phyloP scores from a whole-genome alignment of 106 monocot genomes.

The Platanthera zijinensis region DNA sequence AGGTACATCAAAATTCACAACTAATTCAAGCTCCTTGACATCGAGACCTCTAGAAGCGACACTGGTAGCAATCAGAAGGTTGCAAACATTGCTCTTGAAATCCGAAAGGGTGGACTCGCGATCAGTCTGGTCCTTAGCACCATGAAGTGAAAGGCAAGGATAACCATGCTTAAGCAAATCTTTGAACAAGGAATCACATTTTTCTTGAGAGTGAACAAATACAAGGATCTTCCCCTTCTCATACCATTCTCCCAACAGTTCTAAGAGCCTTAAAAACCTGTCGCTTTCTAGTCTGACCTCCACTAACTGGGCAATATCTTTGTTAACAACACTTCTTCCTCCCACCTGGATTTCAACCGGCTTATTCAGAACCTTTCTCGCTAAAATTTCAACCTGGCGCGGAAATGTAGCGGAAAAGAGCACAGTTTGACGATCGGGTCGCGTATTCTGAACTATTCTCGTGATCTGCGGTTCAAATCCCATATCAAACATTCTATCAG shows the following conservation, averaged over 20 bases:
- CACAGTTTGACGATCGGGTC: conserved; percentile 89
- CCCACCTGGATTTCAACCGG: conserved; percentile 95
- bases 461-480: conserved; percentile 98
- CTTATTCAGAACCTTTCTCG: conserved; percentile 78
- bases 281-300: conserved; percentile 83
- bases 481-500: conserved; percentile 99
- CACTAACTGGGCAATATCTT: conserved; percentile 83
- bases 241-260: conserved; percentile 91
- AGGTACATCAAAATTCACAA: conserved; percentile 93
- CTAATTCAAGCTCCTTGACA: conserved; percentile 93
- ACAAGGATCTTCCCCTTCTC: conserved; percentile 96
- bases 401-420: conserved; percentile 98
- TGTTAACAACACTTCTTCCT: conserved; percentile 93
- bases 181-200: conserved; percentile 88
- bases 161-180: conserved; percentile 85
- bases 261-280: conserved; percentile 78
- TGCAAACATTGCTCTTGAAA: conserved; percentile 94
- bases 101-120: conserved; percentile 88
- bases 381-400: conserved; percentile 84
- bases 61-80: conserved; percentile 87
- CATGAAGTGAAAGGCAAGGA: conserved; percentile 93
- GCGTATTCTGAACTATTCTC: conserved; percentile 84
- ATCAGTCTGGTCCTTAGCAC: conserved; percentile 94
- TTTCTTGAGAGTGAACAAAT: conserved; percentile 97
- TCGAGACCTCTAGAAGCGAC: conserved; percentile 91